Percentiles rank a stretch among this genome's conserved stretches.
phyloP scores from a whole-genome alignment of 129 eudicot genomes.

The Chrysanthemum seticuspe region DNA sequence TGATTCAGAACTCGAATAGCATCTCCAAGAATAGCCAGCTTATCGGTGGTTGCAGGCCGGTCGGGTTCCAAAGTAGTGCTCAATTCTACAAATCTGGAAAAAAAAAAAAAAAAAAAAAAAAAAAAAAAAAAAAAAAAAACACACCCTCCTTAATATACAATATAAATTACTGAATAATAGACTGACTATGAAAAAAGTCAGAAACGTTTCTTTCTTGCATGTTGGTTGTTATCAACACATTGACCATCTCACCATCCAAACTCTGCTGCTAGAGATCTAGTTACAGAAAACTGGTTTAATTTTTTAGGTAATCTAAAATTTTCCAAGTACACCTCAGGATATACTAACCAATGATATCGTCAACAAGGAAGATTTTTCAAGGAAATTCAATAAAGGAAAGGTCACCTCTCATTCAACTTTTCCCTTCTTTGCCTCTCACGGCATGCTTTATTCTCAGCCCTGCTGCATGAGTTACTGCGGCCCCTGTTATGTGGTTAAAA shows the following conservation, averaged over 20 bases:
- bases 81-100: constrained; percentile 68
- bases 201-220: background rate
- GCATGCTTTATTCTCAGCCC: constrained; percentile 67
- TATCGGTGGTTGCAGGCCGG: constrained; percentile 74
- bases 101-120: background rate
- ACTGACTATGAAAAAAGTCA: background rate
- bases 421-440: constrained; percentile 95
- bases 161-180: background rate
- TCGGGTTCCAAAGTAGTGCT: constrained; percentile 81
- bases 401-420: constrained; percentile 74
- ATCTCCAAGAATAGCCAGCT: constrained; percentile 73
- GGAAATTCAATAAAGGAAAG: constrained; percentile 1
- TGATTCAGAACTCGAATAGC: constrained; percentile 78
- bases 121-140: constrained; percentile 1
- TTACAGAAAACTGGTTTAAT: background rate
- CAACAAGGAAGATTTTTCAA: background rate
- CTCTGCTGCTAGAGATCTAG: background rate
- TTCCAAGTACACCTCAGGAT: background rate
- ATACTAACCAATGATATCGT: constrained; percentile 5
- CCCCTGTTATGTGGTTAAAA: constrained; percentile 45
- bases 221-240: background rate
- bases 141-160: background rate
- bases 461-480: constrained; percentile 54
- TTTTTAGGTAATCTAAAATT: background rate
- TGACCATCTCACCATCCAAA: background rate